Evolutionary conservation across 169 alveolate genomes (phyloP), one percentile per base, ranked within the genome.

Genomic region (Plasmodium vinckei): DNA sequence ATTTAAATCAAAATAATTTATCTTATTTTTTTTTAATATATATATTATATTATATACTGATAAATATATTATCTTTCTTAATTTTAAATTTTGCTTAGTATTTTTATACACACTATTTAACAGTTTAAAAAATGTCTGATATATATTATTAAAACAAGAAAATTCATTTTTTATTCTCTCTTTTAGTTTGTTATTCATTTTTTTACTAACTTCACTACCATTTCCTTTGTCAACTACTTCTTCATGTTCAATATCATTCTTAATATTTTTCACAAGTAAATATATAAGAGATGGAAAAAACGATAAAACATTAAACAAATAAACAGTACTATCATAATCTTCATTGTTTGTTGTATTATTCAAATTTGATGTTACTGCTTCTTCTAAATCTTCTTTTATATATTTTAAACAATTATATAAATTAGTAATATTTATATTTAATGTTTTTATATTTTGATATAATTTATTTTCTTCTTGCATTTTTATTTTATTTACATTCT

Each of bases 381-480:
- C 90, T 12, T 47, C 15, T 19, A 82, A 49, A 44, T 70, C 72
- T 6, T 25, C 19, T n/a, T 61, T 72, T 17, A 82, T 61, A 82
- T 82, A 82, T 72, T 67, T 82, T 19, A 82, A 49, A 19, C 90
- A 82, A 13, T 82, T 82, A 57, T 69, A 82, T 10, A 82, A 61
- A 61, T 82, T 65, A 0, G 51, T 23, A 12, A 68, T 33, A 54
- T 82, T 82, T 15, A 82, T 56, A 54, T 82, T 82, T 53, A 82
- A 68, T n/a, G 39, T 49, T 68, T 82, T 82, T 13, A 82, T 19
- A 49, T 39, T 47, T 27, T 15, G 15, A 61, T 82, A 82, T 1
- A 82, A 61, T 70, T 73, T 73, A 42, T 46, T 4, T 21, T 39
- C 87, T 10, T 73, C 53, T 7, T 42, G 19, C 23, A 73, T 44